Base-by-base conservation (phyloP, 768 basidiomycete species). In the Mycena polygramma region DNA sequence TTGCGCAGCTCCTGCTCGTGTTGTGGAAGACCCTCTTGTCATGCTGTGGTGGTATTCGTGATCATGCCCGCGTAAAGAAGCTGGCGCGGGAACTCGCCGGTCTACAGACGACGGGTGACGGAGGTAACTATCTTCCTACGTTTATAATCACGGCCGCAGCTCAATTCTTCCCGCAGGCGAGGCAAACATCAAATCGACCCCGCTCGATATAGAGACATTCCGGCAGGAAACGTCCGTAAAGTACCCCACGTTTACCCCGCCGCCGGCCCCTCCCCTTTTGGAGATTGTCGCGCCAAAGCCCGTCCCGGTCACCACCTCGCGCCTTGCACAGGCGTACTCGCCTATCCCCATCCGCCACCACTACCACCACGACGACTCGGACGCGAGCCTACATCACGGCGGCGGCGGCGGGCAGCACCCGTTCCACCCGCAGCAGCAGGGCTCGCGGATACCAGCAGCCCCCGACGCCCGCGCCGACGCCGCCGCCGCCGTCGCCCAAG, bases 331-430 rank as follows among this genome's bases (percentile, higher is more conserved):
- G 74, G 96, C 97, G 14, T 93, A 97, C 75, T 90, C 93, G 11
- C 97, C 98, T 0, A 94, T 97, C 58, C 97, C 98, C 48, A 85
- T 97, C 15, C 93, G 97, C 58, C 94, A 96, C 75, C 95, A 97
- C 79, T 98, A 97, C 77, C 94, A 97, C 77, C 94, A 96, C 71
- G 92, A 94, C 71, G 92, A 93, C 66, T 74, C 84, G 36, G 91
- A 93, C 53, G 75, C 57, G 73, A 71, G 17, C 82, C 82, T 62
- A 48, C 74, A 52, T 63, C 72, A 51, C 63, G 68, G 54, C 60
- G n/a, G 49, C 30, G 30, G 30, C 63, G 68, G 54, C 49, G 76
- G 58, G 76, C 78, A 59, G 76, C 80, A 48, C 70, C 81, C 30
- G 80, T 84, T 78, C 76, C 82, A 74, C 73, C 73, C 77, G 52